A percentile compares a stretch with the other conserved stretches of the same genome.
phyloP scores from a whole-genome alignment of 164 flowering plant genomes.

The Magnolia changhungtana region DNA sequence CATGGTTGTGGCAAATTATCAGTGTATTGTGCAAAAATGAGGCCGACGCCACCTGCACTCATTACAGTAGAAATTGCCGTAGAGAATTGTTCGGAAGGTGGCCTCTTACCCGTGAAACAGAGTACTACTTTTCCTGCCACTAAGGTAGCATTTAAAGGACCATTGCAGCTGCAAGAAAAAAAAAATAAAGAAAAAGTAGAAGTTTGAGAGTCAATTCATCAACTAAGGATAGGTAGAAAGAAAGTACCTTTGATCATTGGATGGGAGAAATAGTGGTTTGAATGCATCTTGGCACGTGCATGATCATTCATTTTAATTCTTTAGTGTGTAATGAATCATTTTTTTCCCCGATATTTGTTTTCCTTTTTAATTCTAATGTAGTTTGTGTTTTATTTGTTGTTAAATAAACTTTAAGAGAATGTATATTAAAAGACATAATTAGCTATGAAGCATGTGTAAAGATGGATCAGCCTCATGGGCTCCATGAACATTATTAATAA shows the following conservation, averaged over 20 bases:
- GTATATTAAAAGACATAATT: too few species aligned
- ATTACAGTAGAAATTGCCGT: neutral
- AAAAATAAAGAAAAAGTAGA: too few species aligned
- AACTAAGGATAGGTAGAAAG: neutral
- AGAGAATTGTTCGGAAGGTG: neutral
- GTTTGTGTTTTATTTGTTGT: too few species aligned
- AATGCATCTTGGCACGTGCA: neutral
- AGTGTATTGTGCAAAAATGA: constrained; percentile 20
- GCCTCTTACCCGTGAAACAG: constrained; percentile 12
- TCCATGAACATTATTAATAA: too few species aligned
- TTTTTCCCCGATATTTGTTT: too few species aligned
- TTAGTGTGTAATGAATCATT: too few species aligned
- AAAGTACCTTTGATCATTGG: neutral
- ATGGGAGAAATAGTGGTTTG: neutral
- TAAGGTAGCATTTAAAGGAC: constrained; percentile 15
- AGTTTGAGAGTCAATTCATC: too few species aligned
- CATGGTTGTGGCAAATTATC: constrained; percentile 10
- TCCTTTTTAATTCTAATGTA: too few species aligned
- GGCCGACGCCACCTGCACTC: constrained; percentile 20
- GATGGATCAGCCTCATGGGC: too few species aligned
- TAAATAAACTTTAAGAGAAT: too few species aligned
- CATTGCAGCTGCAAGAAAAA: neutral
- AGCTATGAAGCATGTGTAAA: too few species aligned
- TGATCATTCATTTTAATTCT: too few species aligned
- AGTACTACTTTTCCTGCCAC: constrained; percentile 19